Evolutionary conservation across 768 basidiomycete species (phyloP).

Genomic region (Boletus rex-veris): DNA sequence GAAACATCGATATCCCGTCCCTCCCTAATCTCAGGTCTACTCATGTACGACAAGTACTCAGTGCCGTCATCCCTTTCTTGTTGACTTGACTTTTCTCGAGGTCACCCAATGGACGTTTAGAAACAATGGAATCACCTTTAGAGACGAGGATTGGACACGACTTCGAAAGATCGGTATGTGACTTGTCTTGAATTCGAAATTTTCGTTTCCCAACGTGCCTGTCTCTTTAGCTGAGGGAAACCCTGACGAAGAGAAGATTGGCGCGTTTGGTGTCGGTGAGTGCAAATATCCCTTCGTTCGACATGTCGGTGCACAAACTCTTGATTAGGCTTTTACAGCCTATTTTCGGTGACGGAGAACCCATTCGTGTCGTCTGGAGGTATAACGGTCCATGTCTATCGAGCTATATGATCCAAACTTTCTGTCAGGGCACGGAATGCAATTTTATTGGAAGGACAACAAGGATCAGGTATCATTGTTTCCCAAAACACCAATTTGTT

Average conservation of each 20-base stretch:
- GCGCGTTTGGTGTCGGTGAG: constrained; percentile 26
- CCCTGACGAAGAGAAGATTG: constrained; percentile 25
- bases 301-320: not conserved
- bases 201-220: not conserved
- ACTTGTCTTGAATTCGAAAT: not conserved
- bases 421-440: constrained; percentile 78
- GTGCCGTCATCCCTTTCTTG: not conserved
- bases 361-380: constrained; percentile 82
- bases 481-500: not conserved
- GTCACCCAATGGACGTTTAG: constrained; percentile 80
- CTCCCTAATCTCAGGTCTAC: constrained; percentile 67
- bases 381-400: constrained; percentile 31
- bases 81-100: constrained; percentile 32
- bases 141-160: constrained; percentile 29
- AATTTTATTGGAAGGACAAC: constrained; percentile 93
- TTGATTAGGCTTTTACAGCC: constrained; percentile 62
- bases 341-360: constrained; percentile 81
- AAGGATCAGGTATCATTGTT: constrained; percentile 67
- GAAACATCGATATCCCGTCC: constrained; percentile 7
- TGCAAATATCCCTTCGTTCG: not conserved
- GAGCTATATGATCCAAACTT: not conserved
- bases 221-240: constrained; percentile 21
- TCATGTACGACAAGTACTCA: constrained; percentile 38
- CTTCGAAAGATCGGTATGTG: not conserved
- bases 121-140: constrained; percentile 84